Evolutionary conservation across 495 filamentous ascomycete genomes (phyloP).

Genomic region (Aspergillus ostianus): DNA sequence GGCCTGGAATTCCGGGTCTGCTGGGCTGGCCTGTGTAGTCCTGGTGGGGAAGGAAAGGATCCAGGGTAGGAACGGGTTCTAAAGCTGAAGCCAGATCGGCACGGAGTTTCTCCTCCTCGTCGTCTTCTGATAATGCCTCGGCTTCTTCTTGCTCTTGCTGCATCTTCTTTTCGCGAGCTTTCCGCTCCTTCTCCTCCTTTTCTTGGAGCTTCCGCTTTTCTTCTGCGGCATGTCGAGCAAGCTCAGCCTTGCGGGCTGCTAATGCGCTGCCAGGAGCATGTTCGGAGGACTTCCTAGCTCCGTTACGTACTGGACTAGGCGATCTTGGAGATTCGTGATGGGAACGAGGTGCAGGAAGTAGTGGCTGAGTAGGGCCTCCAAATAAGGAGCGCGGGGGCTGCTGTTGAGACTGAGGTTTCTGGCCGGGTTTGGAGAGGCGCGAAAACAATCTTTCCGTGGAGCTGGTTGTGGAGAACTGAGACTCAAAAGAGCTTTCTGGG

Average conservation of each 20-base stretch:
- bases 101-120: conserved; percentile 62
- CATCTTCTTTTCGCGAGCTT: conserved; percentile 3
- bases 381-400: conserved; percentile 50
- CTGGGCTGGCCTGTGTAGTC: conserved; percentile 60
- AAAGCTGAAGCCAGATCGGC: conserved; percentile 53
- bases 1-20: conserved; percentile 64
- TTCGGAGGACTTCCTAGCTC: conserved; percentile 43
- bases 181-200: background rate
- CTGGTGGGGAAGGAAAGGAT: conserved; percentile 65
- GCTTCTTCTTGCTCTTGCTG: conserved; percentile 42
- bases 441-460: conserved; percentile 43
- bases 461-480: conserved; percentile 31
- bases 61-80: conserved; percentile 51
- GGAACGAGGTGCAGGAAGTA: conserved; percentile 49
- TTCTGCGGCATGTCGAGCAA: conserved; percentile 26
- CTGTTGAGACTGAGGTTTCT: conserved; percentile 8
- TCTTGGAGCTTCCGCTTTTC: background rate
- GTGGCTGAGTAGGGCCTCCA: conserved; percentile 62
- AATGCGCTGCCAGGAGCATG: conserved; percentile 37
- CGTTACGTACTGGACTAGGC: conserved; percentile 70
- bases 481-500: conserved; percentile 66
- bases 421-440: conserved; percentile 26
- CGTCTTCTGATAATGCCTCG: conserved; percentile 53
- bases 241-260: conserved; percentile 40
- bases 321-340: conserved; percentile 64